Evolutionary conservation across 768 basidiomycete genomes (phyloP), one percentile per base, ranked within the genome.

Genomic region (Boletus tomentosulus): DNA sequence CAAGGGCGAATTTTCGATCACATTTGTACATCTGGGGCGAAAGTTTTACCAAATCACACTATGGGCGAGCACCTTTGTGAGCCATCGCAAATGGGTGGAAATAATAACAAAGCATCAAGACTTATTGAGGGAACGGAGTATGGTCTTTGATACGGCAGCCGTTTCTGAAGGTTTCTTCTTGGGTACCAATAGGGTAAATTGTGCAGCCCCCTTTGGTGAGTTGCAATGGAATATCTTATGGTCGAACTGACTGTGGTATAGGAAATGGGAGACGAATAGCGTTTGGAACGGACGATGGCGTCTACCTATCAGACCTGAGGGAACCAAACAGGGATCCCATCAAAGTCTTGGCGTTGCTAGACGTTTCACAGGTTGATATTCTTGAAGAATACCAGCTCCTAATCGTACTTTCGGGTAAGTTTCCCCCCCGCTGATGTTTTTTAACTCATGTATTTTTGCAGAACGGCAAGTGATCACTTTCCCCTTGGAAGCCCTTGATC

Each of bases 241-340:
- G 25, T 15, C 19, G 3, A 44, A 30, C 51, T 62, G 48, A 58
- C 16, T 27, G 34, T 58, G 10, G 51, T 47, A 34, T 68, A 97
- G 95, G 80, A 64, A 82, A 81, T 52, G 96, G 93, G 12, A 76
- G 87, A 62, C 81, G 86, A 52, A 85, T 97, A 61, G 94, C 91
- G 9, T 98, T 95, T 70, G 97, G 96, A n/a, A 96, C 96, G 4
- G 91, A 95, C 63, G 94, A 98, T 59, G 97, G 97, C 25, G 89
- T 99, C 25, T 99, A 98, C 67, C 80, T 98, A 56, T 92, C 92
- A 27, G 92, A 98, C 67, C 74, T 97, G 28, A 79, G 83, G 43
- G 88, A 91, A 50, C 70, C 77, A 34, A 83, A 82, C 59, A 81
- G 84, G 43, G 90, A 92, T 24, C 97, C 96, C 0, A 78, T 92